Conservation (phyloP, 2,329 filamentous ascomycete genomes). For the Fusarium paranaense region DNA sequence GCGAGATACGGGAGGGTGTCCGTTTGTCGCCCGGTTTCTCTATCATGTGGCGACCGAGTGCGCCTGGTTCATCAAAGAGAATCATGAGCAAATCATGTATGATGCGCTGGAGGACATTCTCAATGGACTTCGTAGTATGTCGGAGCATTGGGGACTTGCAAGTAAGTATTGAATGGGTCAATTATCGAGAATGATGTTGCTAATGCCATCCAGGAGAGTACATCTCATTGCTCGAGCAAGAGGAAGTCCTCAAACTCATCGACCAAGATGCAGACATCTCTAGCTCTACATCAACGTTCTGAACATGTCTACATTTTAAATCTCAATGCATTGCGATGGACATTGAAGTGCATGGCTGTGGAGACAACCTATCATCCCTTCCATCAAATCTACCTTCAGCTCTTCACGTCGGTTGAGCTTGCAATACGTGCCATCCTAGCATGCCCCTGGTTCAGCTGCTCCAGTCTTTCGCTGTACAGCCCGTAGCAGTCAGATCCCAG, state of each 20-base stretch:
- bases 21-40: conserved; percentile 15
- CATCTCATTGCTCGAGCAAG: conserved; percentile 4
- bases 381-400: background rate
- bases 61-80: conserved; percentile 34
- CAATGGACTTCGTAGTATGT: background rate
- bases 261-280: background rate
- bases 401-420: background rate
- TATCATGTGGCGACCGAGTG: conserved; percentile 36
- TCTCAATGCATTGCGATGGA: too few species aligned
- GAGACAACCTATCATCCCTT: background rate
- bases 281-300: background rate
- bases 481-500: conserved; percentile 12
- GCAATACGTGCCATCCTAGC: conserved; percentile 2
- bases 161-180: background rate
- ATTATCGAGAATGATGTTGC: background rate
- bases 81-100: conserved; percentile 22
- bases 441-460: background rate
- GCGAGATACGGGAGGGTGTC: background rate
- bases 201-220: conserved; percentile 4
- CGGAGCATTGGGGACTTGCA: conserved; percentile 1
- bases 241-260: background rate
- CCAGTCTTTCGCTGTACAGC: background rate
- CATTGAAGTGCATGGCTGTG: background rate
- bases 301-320: background rate
- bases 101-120: conserved; percentile 17